These are phyloP conservation scores for Epichloe bromicola DNA, from an alignment of 2,329 filamentous ascomycete genomes.

Conservation along the genomic window DNA sequence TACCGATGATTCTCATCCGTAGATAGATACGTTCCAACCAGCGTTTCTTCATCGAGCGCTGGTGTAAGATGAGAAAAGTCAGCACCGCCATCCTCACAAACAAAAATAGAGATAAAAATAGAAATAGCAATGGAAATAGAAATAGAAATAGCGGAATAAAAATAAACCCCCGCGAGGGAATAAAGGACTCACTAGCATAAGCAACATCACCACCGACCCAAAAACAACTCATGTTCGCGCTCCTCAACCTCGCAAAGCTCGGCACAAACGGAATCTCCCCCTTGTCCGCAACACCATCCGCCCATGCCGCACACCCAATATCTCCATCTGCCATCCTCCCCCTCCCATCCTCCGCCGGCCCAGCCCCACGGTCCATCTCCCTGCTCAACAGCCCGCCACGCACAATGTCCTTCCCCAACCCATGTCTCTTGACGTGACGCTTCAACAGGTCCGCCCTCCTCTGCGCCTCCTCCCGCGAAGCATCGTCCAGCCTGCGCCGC, in stretches of 20 bases:
- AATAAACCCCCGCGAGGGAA: background rate
- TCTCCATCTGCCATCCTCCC: constrained; percentile 14
- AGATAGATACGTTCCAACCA: constrained; percentile 29
- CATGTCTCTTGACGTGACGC: constrained; percentile 26
- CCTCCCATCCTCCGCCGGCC: constrained; percentile 9
- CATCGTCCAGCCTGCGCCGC: constrained; percentile 35
- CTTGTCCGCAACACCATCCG: constrained; percentile 24
- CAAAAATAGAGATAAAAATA: background rate
- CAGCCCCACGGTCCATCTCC: constrained; percentile 14
- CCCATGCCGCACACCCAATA: constrained; percentile 23
- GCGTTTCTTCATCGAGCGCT: constrained; percentile 22
- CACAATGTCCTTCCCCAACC: constrained; percentile 22
- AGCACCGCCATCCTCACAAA: background rate
- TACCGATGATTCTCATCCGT: constrained; percentile 30
- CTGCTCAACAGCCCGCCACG: constrained; percentile 14
- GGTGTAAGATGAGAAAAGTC: background rate
- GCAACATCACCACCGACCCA: constrained; percentile 28
- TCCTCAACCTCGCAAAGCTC: constrained; percentile 14
- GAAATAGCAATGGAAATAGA: too few relatives aligned
- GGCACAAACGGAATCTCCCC: constrained; percentile 27
- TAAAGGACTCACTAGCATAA: constrained; percentile 28
- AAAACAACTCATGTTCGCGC: constrained; percentile 26
- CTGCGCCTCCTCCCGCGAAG: constrained; percentile 14
- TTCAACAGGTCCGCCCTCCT: constrained; percentile 19
- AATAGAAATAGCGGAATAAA: too few relatives aligned